Conservation (phyloP, 1,284 basidiomycete species). For the Mycena citricolor region DNA sequence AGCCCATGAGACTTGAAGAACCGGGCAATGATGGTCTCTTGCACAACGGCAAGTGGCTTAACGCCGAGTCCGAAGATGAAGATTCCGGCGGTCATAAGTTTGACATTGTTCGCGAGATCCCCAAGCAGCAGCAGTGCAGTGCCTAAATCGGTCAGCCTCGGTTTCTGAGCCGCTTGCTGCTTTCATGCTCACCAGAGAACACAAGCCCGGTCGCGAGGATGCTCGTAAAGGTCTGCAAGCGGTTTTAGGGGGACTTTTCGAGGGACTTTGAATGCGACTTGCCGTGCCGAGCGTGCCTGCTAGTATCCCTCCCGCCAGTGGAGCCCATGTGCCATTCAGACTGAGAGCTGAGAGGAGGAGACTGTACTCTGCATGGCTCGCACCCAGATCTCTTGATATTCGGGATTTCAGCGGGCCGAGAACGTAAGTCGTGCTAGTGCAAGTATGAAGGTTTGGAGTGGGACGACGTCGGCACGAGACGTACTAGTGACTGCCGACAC, state of each 20-base stretch:
- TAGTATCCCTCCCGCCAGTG: constrained; percentile 67
- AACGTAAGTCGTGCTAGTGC: constrained; percentile 62
- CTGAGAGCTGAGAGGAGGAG: constrained; percentile 74
- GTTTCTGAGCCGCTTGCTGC: not conserved
- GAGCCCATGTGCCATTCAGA: constrained; percentile 81
- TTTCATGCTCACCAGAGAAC: constrained; percentile 48
- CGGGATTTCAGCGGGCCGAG: constrained; percentile 75
- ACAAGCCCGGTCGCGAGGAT: constrained; percentile 73
- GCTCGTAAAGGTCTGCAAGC: constrained; percentile 49
- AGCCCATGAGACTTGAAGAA: constrained; percentile 79
- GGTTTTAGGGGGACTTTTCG: not conserved
- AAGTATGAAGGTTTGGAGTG: constrained; percentile 7
- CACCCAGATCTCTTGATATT: constrained; percentile 69
- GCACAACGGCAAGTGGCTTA: constrained; percentile 73
- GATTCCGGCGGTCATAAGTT: constrained; percentile 67
- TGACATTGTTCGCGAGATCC: constrained; percentile 56
- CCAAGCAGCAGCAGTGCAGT: constrained; percentile 64
- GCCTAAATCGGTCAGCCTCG: constrained; percentile 25
- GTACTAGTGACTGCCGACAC: constrained; percentile 76
- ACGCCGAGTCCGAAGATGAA: constrained; percentile 80
- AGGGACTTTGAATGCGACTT: not conserved
- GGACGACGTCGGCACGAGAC: constrained; percentile 25
- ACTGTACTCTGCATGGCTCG: constrained; percentile 75
- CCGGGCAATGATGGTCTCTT: constrained; percentile 78
- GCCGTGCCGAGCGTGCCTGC: constrained; percentile 65